phyloP scores from a whole-genome alignment of 352 stramenopile species.

The Phytophthora pini region DNA sequence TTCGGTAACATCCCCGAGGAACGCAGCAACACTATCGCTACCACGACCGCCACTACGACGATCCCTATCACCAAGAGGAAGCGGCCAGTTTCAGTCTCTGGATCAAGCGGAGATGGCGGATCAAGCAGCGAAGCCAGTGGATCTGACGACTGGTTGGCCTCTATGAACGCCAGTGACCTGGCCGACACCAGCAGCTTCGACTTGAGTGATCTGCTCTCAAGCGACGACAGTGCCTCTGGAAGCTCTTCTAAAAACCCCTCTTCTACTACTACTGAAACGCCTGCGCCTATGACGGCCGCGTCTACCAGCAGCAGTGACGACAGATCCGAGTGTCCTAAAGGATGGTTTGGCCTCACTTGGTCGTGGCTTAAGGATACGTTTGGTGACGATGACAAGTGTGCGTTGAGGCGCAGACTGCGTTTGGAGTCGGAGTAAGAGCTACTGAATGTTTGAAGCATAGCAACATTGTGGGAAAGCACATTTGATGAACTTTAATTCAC shows the following conservation, averaged over 20 bases:
- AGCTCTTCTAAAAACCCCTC: neutral
- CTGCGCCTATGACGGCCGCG: neutral
- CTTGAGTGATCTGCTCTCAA: neutral
- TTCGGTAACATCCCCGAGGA: neutral
- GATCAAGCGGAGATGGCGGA: neutral
- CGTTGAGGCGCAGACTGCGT: neutral
- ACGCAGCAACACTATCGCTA: neutral
- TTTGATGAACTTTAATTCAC: neutral
- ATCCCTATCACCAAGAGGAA: slow-evolving; percentile 1
- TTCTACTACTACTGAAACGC: neutral
- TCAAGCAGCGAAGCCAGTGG: slow-evolving; percentile 9
- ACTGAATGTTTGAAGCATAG: neutral
- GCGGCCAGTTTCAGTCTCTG: neutral
- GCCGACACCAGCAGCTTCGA: neutral
- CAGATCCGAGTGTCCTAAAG: neutral
- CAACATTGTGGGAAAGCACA: neutral
- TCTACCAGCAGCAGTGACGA: neutral
- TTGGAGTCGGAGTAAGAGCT: neutral
- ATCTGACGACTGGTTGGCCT: neutral
- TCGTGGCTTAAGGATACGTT: slow-evolving; percentile 7
- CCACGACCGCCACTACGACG: neutral
- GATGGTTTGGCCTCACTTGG: neutral
- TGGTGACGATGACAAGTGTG: slow-evolving; percentile 1
- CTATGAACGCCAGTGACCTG: neutral
- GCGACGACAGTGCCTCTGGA: slow-evolving; percentile 5